Evolutionary conservation across 495 filamentous ascomycete species (phyloP), one percentile per base, ranked within the genome.

Genomic region (Lophiostoma macrostomum): DNA sequence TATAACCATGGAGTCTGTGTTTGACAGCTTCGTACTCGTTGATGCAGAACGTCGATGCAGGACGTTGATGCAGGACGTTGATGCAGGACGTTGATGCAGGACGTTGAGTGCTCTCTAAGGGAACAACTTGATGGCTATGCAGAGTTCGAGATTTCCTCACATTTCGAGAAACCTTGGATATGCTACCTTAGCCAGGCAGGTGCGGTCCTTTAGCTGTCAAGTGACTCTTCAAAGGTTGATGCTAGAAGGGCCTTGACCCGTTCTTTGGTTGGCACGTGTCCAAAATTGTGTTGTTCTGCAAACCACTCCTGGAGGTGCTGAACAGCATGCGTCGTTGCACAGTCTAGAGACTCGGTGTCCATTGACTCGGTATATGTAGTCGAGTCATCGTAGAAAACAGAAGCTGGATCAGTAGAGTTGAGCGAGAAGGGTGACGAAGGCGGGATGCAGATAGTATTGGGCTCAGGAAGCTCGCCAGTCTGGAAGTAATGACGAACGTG

Each of bases 401-500:
- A 57, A 8, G 12, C 23, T 1, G 53, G 46, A 19, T 44, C 38
- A 11, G 53, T 57, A 5, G 53, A 57, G 38, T 57, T 57, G 8
- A 57, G 45, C 6, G 37, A 44, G 36, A 50, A 37, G 11, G 53
- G 45, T 11, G 37, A 44, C 10, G 36, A 4, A 4, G 53, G 53
- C 4, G 53, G 53, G 24, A 45, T 45, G 32, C 53, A 57, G 4
- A 65, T 24, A 1, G 66, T 70, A 22, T 63, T 53, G 10, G 27
- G 23, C 12, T 52, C 49, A 10, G 69, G 69, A 12, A 72, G 46
- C 8, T 25, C 38, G 5, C 66, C 69, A 13, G 36, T 62, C 29
- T 69, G 63, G 36, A 72, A 68, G 52, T 72, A 72, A 5, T 39
- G 35, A 5, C 61, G 36, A 14, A 70, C 46, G 30, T 38, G 22